Evolutionary conservation across 1,284 basidiomycete species (phyloP), one percentile per base, ranked within the genome.

Genomic region (Trichosporon ovoides): DNA sequence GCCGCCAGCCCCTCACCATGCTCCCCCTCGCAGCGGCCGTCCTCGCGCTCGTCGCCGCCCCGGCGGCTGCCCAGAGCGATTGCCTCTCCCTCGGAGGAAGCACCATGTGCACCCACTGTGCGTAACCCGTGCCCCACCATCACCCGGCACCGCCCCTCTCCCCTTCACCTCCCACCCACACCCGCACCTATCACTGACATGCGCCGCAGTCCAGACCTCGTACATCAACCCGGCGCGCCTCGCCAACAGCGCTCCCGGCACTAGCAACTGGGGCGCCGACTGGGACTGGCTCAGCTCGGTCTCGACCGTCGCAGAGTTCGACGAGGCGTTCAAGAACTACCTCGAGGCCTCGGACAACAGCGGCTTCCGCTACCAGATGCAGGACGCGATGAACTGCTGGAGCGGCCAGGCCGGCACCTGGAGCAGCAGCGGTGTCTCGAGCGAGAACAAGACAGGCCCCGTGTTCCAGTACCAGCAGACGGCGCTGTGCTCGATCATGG

Each of bases 191-290:
- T 2, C 9, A 36, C 53, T 54, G 19, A 48, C 31, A 46, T 16
- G n/a, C n/a, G n/a, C 10, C 38, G 13, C 64, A 76, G 74, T 74
- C 59, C 61, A 68, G 59, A 67, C 61, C 22, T 68, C 71, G 22
- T 77, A 75, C 59, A 60, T 80, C 57, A 67, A 71, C 56, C 77
- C 77, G 0, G 51, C 60, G 24, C 76, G 75, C 60, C 68, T 80
- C 14, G 69, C 76, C 12, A 56, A 66, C 55, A 66, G 74, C 16
- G 79, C 67, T 62, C 69, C 69, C 22, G 38, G 20, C 11, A 14
- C 38, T 16, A 18, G n/a, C 11, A 18, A 34, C 20, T 24, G 40
- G 18, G 22, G 18, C 3, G 13, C 13, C 31, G n/a, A 11, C 22
- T 55, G 36, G 28, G 14, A 48, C 12, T 79, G 72, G 65, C 69